A percentile compares a stretch with the other conserved stretches of the same genome.
These are phyloP conservation scores for Anthostomella pinea DNA, from an alignment of 2,329 filamentous ascomycete genomes.

Conservation along the genomic window DNA sequence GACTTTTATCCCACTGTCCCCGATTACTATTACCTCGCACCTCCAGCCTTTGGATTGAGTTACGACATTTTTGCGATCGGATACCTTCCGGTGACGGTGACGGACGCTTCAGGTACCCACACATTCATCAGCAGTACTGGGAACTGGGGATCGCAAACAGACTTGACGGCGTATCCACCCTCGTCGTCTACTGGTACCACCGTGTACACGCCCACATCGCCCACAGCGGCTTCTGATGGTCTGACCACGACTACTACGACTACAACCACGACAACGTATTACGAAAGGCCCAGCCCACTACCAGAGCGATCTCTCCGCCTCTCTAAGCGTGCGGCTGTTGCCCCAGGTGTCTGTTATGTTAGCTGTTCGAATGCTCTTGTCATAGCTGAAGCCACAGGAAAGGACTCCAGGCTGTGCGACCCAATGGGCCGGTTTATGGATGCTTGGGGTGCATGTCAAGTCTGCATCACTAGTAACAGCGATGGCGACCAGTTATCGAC, in stretches of 20 bases:
- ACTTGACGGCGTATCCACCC: constrained; percentile 40
- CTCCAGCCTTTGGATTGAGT: constrained; percentile 59
- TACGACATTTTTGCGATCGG: constrained; percentile 58
- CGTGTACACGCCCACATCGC: too few species aligned
- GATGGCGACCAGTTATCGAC: constrained; percentile 25
- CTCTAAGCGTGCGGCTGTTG: constrained; percentile 38
- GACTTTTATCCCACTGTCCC: constrained; percentile 50
- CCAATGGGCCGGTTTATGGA: too few species aligned
- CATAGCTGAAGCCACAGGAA: constrained; percentile 48
- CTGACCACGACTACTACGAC: too few species aligned
- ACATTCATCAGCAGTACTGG: constrained; percentile 49
- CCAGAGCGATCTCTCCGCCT: constrained; percentile 23
- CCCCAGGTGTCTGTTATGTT: constrained; percentile 50
- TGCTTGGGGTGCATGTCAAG: constrained; percentile 38
- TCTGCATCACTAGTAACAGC: constrained; percentile 37
- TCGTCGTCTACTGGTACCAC: constrained; percentile 7
- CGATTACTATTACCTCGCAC: constrained; percentile 65
- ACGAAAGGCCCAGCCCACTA: constrained; percentile 11
- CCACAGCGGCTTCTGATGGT: too few species aligned
- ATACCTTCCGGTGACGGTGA: constrained; percentile 33
- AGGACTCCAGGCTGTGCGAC: constrained; percentile 44
- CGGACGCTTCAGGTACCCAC: constrained; percentile 29
- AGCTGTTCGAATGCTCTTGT: constrained; percentile 49
- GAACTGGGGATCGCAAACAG: constrained; percentile 52
- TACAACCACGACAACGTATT: constrained; percentile 18